These are phyloP conservation scores for Oenanthe sinensis DNA, from an alignment of 129 eudicot genomes.

Conservation along the genomic window DNA sequence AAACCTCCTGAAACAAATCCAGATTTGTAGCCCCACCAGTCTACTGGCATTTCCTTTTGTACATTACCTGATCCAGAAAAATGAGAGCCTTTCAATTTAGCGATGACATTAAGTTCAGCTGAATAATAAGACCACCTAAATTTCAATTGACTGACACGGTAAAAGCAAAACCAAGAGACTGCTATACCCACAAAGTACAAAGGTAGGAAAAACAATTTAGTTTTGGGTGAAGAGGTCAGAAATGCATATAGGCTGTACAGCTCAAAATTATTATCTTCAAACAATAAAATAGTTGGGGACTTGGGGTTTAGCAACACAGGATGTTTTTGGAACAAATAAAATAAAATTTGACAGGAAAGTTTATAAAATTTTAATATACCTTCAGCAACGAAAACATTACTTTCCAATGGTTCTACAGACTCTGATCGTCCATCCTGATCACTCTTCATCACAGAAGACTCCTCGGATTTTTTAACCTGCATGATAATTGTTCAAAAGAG, in stretches of 20 bases:
- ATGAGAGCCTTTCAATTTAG: background rate
- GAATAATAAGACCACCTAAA: background rate
- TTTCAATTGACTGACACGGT: background rate
- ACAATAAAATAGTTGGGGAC: background rate
- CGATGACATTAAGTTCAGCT: background rate
- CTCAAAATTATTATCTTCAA: background rate
- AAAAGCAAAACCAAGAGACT: background rate
- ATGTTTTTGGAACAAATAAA: background rate
- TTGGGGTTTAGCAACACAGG: background rate
- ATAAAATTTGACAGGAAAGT: background rate
- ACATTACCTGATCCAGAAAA: conserved; percentile 24
- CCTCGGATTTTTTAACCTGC: conserved; percentile 57
- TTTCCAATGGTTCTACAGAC: conserved; percentile 28
- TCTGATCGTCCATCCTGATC: conserved; percentile 25
- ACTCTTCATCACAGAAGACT: conserved; percentile 21
- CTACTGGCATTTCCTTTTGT: conserved; percentile 38
- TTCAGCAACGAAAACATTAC: conserved; percentile 31
- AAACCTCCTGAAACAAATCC: conserved; percentile 87
- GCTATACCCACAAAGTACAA: background rate
- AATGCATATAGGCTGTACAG: background rate
- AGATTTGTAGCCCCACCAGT: conserved; percentile 93
- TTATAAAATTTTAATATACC: conserved; percentile 24
- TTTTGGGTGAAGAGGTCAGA: background rate
- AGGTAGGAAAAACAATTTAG: background rate
- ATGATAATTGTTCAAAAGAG: background rate